Percentiles rank a stretch among this genome's conserved stretches.
These are phyloP conservation scores for Botrytis pseudocinerea DNA, from an alignment of 2,329 filamentous ascomycete genomes.

Conservation along the genomic window DNA sequence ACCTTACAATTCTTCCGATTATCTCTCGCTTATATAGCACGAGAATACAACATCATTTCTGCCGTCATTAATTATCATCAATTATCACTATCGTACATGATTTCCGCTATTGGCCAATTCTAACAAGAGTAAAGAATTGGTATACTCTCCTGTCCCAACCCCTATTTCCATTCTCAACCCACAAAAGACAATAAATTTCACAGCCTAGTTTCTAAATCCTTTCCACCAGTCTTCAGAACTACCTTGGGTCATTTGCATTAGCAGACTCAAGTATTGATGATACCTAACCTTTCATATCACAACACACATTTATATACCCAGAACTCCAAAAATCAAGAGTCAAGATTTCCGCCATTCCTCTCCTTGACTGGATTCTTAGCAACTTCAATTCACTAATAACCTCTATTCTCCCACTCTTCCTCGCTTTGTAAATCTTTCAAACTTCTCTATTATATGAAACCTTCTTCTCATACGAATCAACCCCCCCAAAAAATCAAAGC, in stretches of 20 bases:
- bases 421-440: accelerated
- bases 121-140: too few relatives aligned
- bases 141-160: background rate
- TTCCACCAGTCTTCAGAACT: too few relatives aligned
- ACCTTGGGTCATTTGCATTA: too few relatives aligned
- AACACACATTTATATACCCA: background rate
- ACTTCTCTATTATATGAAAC: background rate
- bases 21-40: background rate
- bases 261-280: background rate
- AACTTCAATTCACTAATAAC: background rate
- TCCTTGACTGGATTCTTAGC: too few relatives aligned
- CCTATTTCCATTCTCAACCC: too few relatives aligned
- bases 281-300: background rate
- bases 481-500: too few relatives aligned
- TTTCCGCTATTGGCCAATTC: background rate
- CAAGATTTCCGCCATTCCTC: background rate
- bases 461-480: background rate
- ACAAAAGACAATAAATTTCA: background rate
- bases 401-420: background rate
- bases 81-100: accelerated
- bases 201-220: too few relatives aligned
- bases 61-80: background rate
- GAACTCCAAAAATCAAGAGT: background rate
- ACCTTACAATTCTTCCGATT: background rate
- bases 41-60: background rate